Evolutionary conservation across 768 basidiomycete species (phyloP).

Genomic region (Heimioporus sp.): DNA sequence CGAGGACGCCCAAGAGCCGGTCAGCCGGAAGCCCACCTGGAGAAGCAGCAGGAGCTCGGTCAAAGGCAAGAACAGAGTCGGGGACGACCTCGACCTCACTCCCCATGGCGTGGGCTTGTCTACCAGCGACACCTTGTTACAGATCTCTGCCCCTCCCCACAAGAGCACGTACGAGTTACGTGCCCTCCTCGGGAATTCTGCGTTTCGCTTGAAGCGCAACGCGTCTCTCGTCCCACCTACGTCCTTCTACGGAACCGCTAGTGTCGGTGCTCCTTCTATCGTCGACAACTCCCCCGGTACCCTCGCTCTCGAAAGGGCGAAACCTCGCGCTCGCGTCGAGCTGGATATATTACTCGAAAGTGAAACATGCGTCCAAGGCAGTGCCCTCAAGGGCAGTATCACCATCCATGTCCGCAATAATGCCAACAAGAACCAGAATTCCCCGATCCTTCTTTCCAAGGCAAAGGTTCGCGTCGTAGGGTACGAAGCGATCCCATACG

Average conservation of each 20-base stretch:
- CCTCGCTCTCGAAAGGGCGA: constrained; percentile 68
- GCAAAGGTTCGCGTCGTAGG: constrained; percentile 83
- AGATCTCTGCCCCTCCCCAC: constrained; percentile 45
- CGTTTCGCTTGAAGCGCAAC: constrained; percentile 53
- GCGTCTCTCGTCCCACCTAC: constrained; percentile 41
- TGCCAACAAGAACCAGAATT: constrained; percentile 46
- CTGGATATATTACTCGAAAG: constrained; percentile 78
- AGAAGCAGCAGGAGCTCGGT: constrained; percentile 6
- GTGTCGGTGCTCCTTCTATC: constrained; percentile 2
- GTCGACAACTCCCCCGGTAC: constrained; percentile 17
- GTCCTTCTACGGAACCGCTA: constrained; percentile 6
- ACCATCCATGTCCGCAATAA: constrained; percentile 61
- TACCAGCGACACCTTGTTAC: constrained; percentile 54
- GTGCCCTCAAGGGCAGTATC: constrained; percentile 65
- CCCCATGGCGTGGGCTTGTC: constrained; percentile 30
- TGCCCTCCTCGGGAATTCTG: constrained; percentile 59
- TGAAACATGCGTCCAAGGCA: constrained; percentile 78
- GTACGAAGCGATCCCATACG: constrained; percentile 67
- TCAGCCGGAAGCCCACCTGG: constrained; percentile 14
- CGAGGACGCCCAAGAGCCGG: constrained; percentile 8
- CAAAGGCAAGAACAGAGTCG: constrained; percentile 4
- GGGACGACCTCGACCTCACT: constrained; percentile 4
- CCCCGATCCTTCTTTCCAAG: constrained; percentile 61
- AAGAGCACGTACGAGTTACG: constrained; percentile 58
- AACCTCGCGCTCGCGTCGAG: constrained; percentile 71